Evolutionary conservation across 257 asterid genomes (phyloP).

Genomic region (Marsdenia floribunda): DNA sequence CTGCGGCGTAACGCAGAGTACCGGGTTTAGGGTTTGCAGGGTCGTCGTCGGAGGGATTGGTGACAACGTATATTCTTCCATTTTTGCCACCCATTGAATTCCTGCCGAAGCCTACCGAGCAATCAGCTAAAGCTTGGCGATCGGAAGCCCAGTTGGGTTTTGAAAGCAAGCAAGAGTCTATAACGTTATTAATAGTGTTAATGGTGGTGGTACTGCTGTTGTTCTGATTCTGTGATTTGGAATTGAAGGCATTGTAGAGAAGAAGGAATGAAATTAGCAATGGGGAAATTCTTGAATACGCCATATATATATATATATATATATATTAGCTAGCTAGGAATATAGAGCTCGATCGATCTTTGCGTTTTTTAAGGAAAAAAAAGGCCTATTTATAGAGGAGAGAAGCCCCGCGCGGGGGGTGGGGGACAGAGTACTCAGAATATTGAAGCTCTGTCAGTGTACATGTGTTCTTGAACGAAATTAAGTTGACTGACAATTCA

Average conservation of each 20-base stretch:
- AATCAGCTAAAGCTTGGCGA: conserved; percentile 15
- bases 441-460: too few relatives aligned
- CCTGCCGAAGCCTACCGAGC: conserved; percentile 15
- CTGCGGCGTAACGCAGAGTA: conserved; percentile 11
- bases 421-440: not conserved
- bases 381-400: conserved; percentile 2
- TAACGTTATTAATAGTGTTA: too few relatives aligned
- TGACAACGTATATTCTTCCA: conserved; percentile 13
- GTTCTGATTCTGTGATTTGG: not conserved
- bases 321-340: too few relatives aligned
- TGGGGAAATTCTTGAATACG: not conserved
- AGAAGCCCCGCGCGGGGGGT: too few relatives aligned
- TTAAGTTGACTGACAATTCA: conserved; percentile 1
- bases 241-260: not conserved
- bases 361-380: too few relatives aligned
- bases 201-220: too few relatives aligned
- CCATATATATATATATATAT: not conserved
- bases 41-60: conserved; percentile 18
- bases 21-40: conserved; percentile 14
- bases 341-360: too few relatives aligned
- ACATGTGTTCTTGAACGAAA: not conserved
- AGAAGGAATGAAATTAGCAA: not conserved
- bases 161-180: conserved; percentile 21
- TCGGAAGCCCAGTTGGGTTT: conserved; percentile 10
- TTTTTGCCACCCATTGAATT: conserved; percentile 15